Conservation (phyloP, 2,329 filamentous ascomycete species). For the Colletotrichum australisinense region DNA sequence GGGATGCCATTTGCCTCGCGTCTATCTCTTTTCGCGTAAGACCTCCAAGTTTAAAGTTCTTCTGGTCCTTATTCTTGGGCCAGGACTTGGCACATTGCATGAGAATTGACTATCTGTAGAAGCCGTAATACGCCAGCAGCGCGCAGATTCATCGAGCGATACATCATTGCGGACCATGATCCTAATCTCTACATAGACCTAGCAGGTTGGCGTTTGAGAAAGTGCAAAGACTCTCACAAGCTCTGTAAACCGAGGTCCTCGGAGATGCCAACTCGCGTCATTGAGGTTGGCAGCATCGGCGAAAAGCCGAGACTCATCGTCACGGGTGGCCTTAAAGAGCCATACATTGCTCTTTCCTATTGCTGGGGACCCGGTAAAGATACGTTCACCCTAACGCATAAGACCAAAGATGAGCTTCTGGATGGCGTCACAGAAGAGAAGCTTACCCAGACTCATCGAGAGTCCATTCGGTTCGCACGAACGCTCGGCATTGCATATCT, state of each 20-base stretch:
- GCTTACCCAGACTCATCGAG: slow-evolving; percentile 5
- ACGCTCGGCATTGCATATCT: slow-evolving; percentile 8
- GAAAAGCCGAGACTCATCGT: not conserved
- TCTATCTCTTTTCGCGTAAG: not conserved
- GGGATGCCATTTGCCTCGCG: not conserved
- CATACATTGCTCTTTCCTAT: slow-evolving; percentile 16
- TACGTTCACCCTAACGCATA: not conserved
- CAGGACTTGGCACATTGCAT: not conserved
- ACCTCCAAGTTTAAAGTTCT: no score
- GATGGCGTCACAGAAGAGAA: not conserved
- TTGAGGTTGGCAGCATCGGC: not conserved
- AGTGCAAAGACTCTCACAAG: not conserved
- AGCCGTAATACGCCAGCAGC: not conserved
- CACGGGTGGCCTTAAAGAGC: not conserved
- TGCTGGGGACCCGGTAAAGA: slow-evolving; percentile 12
- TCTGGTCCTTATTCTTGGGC: no score
- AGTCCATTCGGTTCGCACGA: slow-evolving; percentile 1
- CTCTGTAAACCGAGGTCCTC: slow-evolving; percentile 2
- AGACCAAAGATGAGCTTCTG: not conserved
- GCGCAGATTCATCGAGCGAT: not conserved
- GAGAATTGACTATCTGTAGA: not conserved
- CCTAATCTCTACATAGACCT: not conserved
- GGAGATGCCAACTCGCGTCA: slow-evolving; percentile 15
- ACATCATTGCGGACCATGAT: not conserved
- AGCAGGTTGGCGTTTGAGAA: not conserved